Evolutionary conservation across 768 basidiomycete species (phyloP).

Genomic region (Lentinula detonsa): DNA sequence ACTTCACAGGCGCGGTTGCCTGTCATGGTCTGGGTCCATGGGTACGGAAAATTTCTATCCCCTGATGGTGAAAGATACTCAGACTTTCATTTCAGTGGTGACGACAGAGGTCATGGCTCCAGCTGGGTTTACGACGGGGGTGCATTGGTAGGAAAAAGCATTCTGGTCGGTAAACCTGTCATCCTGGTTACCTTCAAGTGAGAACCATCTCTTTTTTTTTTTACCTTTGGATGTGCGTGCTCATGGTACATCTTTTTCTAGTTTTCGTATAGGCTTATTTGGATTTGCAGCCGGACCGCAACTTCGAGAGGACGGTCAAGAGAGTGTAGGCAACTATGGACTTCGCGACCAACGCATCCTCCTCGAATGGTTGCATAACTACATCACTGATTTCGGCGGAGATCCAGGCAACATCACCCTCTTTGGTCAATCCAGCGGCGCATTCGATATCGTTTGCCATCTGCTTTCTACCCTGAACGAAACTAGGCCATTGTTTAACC

Average conservation of each 20-base stretch:
- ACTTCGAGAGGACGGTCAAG: constrained; percentile 66
- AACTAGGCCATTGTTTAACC: constrained; percentile 55
- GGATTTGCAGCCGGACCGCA: constrained; percentile 68
- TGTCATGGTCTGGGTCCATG: constrained; percentile 86
- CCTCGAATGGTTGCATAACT: constrained; percentile 56
- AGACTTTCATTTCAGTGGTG: constrained; percentile 42
- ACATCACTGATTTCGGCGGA: constrained; percentile 62
- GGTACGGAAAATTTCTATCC: constrained; percentile 35
- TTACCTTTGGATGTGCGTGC: constrained; percentile 11
- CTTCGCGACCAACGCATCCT: constrained; percentile 60
- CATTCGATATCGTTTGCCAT: constrained; percentile 54
- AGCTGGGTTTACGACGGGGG: constrained; percentile 77
- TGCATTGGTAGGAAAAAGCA: constrained; percentile 62
- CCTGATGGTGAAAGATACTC: constrained; percentile 9
- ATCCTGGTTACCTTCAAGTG: constrained; percentile 75
- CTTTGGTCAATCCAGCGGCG: constrained; percentile 46
- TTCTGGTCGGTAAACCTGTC: constrained; percentile 56
- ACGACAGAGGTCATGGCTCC: constrained; percentile 67
- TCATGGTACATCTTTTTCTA: constrained; percentile 16
- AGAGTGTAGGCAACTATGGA: constrained; percentile 79
- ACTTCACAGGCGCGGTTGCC: constrained; percentile 49
- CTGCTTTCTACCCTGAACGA: constrained; percentile 62
- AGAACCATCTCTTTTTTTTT: constrained; percentile 18
- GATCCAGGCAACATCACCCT: constrained; percentile 54
- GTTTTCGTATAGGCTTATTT: constrained; percentile 73